These are phyloP conservation scores for Fusarium sp. DNA, from an alignment of 2,329 filamentous ascomycete genomes.

Conservation along the genomic window DNA sequence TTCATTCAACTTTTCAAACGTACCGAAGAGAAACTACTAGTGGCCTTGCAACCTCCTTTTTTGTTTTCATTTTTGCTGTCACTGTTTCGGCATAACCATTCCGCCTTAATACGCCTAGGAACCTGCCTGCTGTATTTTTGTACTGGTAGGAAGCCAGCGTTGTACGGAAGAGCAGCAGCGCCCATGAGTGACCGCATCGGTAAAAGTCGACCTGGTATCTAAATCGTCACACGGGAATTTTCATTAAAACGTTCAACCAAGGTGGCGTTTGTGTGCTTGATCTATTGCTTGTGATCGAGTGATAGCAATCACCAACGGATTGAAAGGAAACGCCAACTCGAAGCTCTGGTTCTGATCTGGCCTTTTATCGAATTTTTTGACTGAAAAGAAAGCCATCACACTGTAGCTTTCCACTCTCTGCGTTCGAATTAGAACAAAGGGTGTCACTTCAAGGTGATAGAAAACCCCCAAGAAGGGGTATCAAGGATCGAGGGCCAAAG, in stretches of 20 bases:
- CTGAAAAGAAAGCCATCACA: background rate
- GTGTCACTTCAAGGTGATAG: background rate
- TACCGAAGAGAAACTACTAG: background rate
- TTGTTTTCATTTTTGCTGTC: background rate
- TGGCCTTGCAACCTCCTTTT: background rate
- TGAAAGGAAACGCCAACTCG: background rate
- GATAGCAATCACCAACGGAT: constrained; percentile 7
- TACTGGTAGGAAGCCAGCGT: background rate
- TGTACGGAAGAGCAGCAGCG: background rate
- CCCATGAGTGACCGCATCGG: background rate
- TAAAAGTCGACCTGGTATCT: background rate
- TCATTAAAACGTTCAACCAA: background rate
- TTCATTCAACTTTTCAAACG: background rate
- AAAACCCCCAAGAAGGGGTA: background rate
- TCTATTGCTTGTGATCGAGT: constrained; percentile 9
- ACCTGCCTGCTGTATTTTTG: background rate
- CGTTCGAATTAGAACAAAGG: constrained; percentile 13
- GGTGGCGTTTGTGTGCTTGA: background rate
- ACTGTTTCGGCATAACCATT: background rate
- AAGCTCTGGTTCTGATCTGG: background rate
- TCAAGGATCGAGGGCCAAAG: constrained; percentile 2
- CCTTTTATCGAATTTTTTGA: background rate
- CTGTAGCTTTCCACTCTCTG: background rate
- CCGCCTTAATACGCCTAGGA: background rate
- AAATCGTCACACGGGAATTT: background rate